Percentiles rank a stretch among this genome's conserved stretches.
phyloP scores from a whole-genome alignment of 2,329 filamentous ascomycete genomes.

The Xylariales sp. region DNA sequence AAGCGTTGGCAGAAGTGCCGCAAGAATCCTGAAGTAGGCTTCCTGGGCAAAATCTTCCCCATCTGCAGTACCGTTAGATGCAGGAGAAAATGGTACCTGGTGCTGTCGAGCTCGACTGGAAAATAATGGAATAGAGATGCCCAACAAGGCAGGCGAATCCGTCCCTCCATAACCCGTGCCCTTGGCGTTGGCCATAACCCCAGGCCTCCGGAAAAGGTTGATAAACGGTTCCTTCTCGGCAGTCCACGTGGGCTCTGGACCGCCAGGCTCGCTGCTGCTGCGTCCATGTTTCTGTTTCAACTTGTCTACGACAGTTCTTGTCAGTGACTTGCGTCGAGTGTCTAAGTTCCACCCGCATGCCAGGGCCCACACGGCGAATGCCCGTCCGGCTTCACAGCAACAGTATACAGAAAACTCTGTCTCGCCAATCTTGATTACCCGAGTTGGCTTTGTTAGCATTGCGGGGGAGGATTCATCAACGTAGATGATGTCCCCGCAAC shows the following conservation, averaged over 20 bases:
- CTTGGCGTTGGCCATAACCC: not conserved
- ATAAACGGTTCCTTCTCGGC: too few species aligned
- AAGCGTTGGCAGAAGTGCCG: slow-evolving; percentile 11
- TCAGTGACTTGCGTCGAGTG: not conserved
- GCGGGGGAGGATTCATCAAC: too few species aligned
- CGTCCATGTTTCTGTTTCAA: too few species aligned
- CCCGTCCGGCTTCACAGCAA: slow-evolving; percentile 4
- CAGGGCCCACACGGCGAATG: slow-evolving; percentile 4
- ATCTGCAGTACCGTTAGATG: not conserved
- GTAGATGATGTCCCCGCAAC: not conserved
- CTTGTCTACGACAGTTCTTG: not conserved
- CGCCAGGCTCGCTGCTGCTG: too few species aligned
- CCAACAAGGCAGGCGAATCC: not conserved
- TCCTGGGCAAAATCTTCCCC: slow-evolving; percentile 4
- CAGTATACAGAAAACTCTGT: not conserved
- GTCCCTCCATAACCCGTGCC: slow-evolving; percentile 2
- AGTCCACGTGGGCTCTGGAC: not conserved
- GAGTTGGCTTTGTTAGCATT: too few species aligned
- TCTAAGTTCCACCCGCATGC: not conserved
- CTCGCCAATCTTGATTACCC: not conserved
- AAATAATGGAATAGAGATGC: not conserved
- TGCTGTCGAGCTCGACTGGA: not conserved
- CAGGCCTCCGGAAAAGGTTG: too few species aligned
- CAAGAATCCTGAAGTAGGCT: slow-evolving; percentile 14
- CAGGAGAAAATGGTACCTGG: not conserved